A percentile compares a stretch with the other conserved stretches of the same genome.
These are phyloP conservation scores for Oryza nivara DNA, from an alignment of 176 grass and related monocot genomes.

Conservation along the genomic window DNA sequence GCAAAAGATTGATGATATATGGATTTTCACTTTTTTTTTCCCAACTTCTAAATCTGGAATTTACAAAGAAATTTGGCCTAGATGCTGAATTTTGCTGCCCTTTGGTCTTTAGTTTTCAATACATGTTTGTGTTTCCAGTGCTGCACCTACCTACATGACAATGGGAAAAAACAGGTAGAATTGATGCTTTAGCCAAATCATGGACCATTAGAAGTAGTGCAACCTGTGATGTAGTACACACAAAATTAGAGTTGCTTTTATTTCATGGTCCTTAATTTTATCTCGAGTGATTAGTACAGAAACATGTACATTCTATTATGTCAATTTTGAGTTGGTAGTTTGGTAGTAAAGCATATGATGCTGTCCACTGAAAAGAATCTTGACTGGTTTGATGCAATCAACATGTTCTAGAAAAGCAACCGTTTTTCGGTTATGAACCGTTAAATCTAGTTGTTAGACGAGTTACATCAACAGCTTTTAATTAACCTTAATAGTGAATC, in stretches of 20 bases:
- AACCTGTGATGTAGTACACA: not conserved
- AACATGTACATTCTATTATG: not conserved
- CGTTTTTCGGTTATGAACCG: constrained; percentile 13
- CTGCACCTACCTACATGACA: not conserved
- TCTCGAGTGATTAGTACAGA: not conserved
- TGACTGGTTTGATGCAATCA: not conserved
- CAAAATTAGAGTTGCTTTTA: not conserved
- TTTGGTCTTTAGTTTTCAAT: not conserved
- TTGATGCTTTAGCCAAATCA: not conserved
- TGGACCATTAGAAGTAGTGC: not conserved
- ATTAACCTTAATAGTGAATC: not conserved
- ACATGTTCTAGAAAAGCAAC: not conserved
- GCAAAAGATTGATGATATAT: not conserved
- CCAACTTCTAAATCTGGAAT: too few relatives aligned
- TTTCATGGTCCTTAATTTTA: not conserved
- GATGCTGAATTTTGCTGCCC: not conserved
- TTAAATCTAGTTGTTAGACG: constrained; percentile 19
- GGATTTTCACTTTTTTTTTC: not conserved
- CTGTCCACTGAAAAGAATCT: not conserved
- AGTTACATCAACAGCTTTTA: constrained; percentile 25
- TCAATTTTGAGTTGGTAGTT: not conserved
- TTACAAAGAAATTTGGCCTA: not conserved
- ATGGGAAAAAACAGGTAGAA: not conserved
- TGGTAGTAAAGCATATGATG: not conserved
- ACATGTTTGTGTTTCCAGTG: not conserved